Base-by-base conservation (phyloP, 345 rosid species). In the Ricinus communis region DNA sequence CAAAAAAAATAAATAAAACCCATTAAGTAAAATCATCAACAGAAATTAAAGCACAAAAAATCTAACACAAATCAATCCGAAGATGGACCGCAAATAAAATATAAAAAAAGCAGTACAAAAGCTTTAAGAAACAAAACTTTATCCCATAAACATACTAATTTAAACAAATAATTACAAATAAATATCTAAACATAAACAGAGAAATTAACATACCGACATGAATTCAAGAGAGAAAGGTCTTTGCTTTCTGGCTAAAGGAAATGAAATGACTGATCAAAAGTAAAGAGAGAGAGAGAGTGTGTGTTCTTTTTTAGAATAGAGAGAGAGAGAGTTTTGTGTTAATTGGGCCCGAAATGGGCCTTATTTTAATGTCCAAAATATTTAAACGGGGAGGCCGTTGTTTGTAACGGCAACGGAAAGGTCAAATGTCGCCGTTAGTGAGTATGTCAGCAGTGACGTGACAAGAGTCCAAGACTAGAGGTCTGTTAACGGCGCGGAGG, bases 131-230 rank as follows among this genome's bases (percentile, higher is more conserved):
- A 76, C 24, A 66, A 62, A 62, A 62, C 40, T 18, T 31, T n/a
- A 28, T 43, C 45, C 49, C 47, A 41, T 49, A 71, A 65, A 43
- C 8, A 71, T n/a, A 76, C 65, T 2, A 25, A 22, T 5, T 19
- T 24, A 66, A 12, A 75, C 33, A 54, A n/a, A 59, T 27, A 46
- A 2, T 27, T 19, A 24, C 24, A 13, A n/a, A 51, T 15, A 30
- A 43, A 28, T 21, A 65, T 13, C 8, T 28, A 64, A 8, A 53
- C n/a, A n/a, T n/a, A 56, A 50, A 68, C 38, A 58, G 15, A 58
- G 71, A 50, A 68, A 49, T 62, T 16, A 46, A 75, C 91, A 74
- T 84, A 87, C 92, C 92, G 89, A 79, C 92, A 87, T 88, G 86
- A 81, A 82, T 82, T 77, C 76, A 46, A n/a, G 53, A 69, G 24